Evolutionary conservation across 352 stramenopile species (phyloP), one percentile per base, ranked within the genome.

Genomic region (Phytophthora sansomeana): DNA sequence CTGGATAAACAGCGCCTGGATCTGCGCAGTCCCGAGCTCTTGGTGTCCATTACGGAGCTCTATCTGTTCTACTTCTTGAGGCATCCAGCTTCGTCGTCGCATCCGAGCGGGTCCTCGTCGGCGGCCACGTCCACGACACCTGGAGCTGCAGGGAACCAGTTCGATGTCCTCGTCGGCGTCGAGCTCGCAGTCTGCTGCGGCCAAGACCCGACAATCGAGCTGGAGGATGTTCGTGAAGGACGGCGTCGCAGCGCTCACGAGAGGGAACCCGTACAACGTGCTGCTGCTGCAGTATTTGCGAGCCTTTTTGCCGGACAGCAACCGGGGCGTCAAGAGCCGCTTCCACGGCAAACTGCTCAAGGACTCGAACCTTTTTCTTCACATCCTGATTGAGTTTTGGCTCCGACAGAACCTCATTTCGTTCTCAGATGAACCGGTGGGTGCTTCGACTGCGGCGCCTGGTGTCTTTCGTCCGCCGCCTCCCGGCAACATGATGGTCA

Each of bases 371-470:
- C 72, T 95, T 4, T 95, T 96, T 61, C 73, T 96, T 24, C 85
- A 95, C 57, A 86, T 92, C 38, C 55, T 95, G 39, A 94, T 96
- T 19, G 89, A 96, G 58, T 93, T 93, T 49, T 96, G 89, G 89
- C 73, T 96, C 44, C 84, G 83, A n/a, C 89, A 96, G 59, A 96
- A 96, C 61, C 78, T 93, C 50, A 93, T 96, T 50, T 76, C 87
- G 57, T 95, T 93, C 53, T 87, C 85, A 0, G 80, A 93, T 51
- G 85, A 89, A n/a, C 61, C 77, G 3, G 38, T 71, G 5, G 57
- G 53, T 16, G 57, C 58, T 8, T 74, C 71, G 1, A 74, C 61
- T 52, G 62, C 69, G 6, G 44, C 61, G 21, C 36, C 58, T 13
- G 67, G 61, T 29, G 75, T 61, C 9, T 57, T 71, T 43, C 39